These are phyloP conservation scores for Sugiyamaella smithiae DNA, from an alignment of 805 yeast genomes.

Conservation along the genomic window DNA sequence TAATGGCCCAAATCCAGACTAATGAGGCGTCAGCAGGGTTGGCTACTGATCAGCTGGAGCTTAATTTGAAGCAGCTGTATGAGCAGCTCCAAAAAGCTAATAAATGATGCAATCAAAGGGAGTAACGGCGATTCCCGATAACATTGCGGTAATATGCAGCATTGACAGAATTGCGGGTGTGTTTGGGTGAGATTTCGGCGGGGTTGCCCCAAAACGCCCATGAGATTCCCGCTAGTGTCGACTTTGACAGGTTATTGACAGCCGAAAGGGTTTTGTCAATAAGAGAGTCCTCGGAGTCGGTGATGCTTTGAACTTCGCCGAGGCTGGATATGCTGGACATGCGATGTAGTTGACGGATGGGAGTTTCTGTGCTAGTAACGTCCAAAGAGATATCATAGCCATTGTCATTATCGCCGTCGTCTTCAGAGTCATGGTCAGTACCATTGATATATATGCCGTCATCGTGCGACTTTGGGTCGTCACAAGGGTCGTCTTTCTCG, in stretches of 20 bases:
- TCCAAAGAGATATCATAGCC: not conserved
- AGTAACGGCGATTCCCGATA: not conserved
- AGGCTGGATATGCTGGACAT: not conserved
- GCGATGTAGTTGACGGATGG: not conserved
- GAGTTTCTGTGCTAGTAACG: not conserved
- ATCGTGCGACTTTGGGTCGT: not conserved
- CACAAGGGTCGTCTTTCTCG: not conserved
- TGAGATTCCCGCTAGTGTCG: not conserved
- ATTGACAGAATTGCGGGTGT: not conserved
- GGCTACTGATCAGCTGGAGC: no score
- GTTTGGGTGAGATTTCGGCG: not conserved
- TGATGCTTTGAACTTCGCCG: not conserved
- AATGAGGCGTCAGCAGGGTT: not conserved
- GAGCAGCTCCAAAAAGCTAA: not conserved
- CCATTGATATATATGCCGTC: not conserved
- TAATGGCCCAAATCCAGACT: not conserved
- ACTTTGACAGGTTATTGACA: not conserved
- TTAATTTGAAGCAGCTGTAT: no score
- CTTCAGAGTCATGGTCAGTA: not conserved
- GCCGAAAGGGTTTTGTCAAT: not conserved
- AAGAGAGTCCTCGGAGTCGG: not conserved
- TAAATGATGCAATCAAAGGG: not conserved
- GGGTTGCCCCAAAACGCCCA: conserved; percentile 4
- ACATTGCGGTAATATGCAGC: conserved; percentile 3
- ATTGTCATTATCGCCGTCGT: not conserved